These are phyloP conservation scores for Mallotus nudiflorus DNA, from an alignment of 345 rosid genomes.

Conservation along the genomic window DNA sequence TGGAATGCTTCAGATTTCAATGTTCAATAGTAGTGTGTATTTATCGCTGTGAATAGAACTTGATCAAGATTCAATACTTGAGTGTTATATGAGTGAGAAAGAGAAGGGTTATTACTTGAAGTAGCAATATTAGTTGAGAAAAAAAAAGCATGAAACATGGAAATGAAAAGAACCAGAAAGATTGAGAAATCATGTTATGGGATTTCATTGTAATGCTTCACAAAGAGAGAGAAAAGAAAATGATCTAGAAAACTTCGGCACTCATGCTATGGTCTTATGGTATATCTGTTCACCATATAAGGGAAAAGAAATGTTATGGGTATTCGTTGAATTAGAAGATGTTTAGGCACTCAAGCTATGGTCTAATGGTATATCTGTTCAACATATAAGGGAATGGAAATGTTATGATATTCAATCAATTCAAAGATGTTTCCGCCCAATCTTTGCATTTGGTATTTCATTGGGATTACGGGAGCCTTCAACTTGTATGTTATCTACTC, in stretches of 20 bases:
- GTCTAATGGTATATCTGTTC: background rate
- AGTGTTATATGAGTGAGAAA: background rate
- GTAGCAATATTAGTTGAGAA: background rate
- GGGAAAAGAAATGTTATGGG: background rate
- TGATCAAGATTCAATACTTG: background rate
- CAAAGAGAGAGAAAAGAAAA: background rate
- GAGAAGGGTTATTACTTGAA: background rate
- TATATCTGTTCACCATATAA: too few species aligned
- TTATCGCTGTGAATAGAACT: background rate
- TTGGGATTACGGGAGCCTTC: background rate
- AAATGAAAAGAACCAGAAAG: background rate
- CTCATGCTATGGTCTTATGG: background rate
- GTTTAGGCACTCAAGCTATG: background rate
- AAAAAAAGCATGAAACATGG: background rate
- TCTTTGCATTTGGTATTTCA: background rate
- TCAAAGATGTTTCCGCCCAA: background rate
- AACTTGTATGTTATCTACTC: background rate
- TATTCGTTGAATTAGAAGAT: background rate
- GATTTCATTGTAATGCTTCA: background rate
- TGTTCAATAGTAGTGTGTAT: background rate
- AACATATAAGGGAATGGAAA: too few species aligned
- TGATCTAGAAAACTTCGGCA: background rate
- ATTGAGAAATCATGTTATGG: background rate
- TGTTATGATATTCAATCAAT: background rate
- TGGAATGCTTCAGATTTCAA: background rate